phyloP scores from a whole-genome alignment of 2,329 filamentous ascomycete genomes.

The Penicillium sp. region DNA sequence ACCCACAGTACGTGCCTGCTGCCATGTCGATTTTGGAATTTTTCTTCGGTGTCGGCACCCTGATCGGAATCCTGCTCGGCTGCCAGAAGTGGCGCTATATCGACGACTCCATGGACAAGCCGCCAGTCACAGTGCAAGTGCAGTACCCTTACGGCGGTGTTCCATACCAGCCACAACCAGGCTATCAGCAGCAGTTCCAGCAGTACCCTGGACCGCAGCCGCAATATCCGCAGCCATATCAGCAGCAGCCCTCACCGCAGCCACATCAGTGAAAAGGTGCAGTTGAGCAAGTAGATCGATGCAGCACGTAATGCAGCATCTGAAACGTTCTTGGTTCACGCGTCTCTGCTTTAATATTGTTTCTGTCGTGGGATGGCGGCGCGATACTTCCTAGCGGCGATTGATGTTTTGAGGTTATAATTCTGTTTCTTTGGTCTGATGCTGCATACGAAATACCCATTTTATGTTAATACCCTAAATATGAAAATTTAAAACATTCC shows the following conservation, averaged over 20 bases:
- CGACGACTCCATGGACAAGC: slow-evolving; percentile 6
- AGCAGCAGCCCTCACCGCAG: not conserved
- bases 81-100: slow-evolving; percentile 23
- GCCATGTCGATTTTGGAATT: slow-evolving; percentile 17
- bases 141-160: slow-evolving; percentile 4
- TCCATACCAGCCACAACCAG: slow-evolving; percentile 11
- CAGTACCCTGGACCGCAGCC: not conserved
- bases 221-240: slow-evolving; percentile 6
- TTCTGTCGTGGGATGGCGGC: not conserved
- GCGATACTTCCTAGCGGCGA: not conserved
- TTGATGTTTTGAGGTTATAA: not conserved
- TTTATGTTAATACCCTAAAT: slow-evolving; percentile 4
- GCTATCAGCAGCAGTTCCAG: slow-evolving; percentile 7
- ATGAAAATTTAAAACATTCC: not conserved
- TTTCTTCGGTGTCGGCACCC: slow-evolving; percentile 25
- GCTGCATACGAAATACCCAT: slow-evolving; percentile 7
- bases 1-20: slow-evolving; percentile 16
- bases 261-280: not conserved
- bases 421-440: not conserved
- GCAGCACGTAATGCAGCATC: not conserved
- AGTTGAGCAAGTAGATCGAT: not conserved
- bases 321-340: not conserved
- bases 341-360: not conserved
- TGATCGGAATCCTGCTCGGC: slow-evolving; percentile 24
- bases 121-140: not conserved